These are phyloP conservation scores for Leccinellum rugosiceps DNA, from an alignment of 768 basidiomycete species.

Conservation along the genomic window DNA sequence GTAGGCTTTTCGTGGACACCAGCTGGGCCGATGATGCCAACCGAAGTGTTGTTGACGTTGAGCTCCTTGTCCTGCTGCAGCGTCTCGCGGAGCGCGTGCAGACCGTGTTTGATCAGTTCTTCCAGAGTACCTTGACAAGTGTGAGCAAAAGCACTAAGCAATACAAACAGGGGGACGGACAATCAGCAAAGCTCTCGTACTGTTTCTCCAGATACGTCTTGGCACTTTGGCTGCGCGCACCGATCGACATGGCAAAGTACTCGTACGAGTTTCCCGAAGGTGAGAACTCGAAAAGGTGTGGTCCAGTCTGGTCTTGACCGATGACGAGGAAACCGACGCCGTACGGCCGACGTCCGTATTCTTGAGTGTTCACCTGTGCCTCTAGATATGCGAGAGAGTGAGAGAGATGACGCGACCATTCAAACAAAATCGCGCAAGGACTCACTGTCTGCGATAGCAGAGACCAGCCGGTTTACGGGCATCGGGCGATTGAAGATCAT, in stretches of 20 bases:
- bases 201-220: slow-evolving; percentile 98
- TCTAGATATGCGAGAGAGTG: slow-evolving; percentile 43
- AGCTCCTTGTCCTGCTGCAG: slow-evolving; percentile 98
- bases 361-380: slow-evolving; percentile 98
- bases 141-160: background rate
- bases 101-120: slow-evolving; percentile 87
- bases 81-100: slow-evolving; percentile 93
- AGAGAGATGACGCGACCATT: slow-evolving; percentile 1
- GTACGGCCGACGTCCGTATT: slow-evolving; percentile 95
- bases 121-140: slow-evolving; percentile 65
- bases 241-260: slow-evolving; percentile 98
- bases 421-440: slow-evolving; percentile 13
- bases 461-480: slow-evolving; percentile 91
- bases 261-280: slow-evolving; percentile 97
- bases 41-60: slow-evolving; percentile 88
- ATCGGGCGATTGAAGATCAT: slow-evolving; percentile 96
- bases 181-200: slow-evolving; percentile 81
- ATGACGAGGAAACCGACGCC: slow-evolving; percentile 99
- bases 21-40: slow-evolving; percentile 84
- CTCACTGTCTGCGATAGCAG: slow-evolving; percentile 92
- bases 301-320: slow-evolving; percentile 93
- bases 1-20: slow-evolving; percentile 55
- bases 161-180: slow-evolving; percentile 44
- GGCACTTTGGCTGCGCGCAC: slow-evolving; percentile 95
- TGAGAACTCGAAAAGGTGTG: slow-evolving; percentile 97